Evolutionary conservation across 495 filamentous ascomycete genomes (phyloP).

Genomic region (Penicillium subrubescens): DNA sequence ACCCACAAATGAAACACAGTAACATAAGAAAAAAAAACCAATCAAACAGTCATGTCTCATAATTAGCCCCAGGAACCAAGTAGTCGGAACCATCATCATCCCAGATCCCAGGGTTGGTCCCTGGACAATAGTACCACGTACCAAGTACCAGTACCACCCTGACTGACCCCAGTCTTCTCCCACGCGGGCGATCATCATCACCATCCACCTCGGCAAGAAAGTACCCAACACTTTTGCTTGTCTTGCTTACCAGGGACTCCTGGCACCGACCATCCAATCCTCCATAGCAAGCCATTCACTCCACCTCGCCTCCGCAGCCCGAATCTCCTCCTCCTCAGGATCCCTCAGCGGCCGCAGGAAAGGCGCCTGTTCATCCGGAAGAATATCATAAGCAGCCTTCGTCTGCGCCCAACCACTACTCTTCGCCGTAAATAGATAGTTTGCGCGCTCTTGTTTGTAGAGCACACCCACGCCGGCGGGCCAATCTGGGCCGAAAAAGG

Average conservation of each 20-base stretch:
- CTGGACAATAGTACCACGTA: neutral
- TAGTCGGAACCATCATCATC: neutral
- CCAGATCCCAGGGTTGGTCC: neutral
- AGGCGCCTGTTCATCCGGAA: slow-evolving; percentile 75
- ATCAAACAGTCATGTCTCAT: slow-evolving; percentile 30
- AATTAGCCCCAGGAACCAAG: slow-evolving; percentile 5
- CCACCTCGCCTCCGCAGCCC: slow-evolving; percentile 77
- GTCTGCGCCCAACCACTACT: slow-evolving; percentile 84
- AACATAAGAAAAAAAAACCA: slow-evolving; percentile 17
- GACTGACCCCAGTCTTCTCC: neutral
- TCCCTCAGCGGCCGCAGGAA: slow-evolving; percentile 78
- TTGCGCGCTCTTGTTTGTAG: slow-evolving; percentile 83
- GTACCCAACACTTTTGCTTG: neutral
- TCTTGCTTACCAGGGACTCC: slow-evolving; percentile 51
- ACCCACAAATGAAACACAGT: slow-evolving; percentile 15
- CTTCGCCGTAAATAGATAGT: slow-evolving; percentile 96
- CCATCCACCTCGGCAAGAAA: neutral
- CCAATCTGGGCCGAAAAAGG: slow-evolving; percentile 92
- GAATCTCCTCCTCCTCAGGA: slow-evolving; percentile 76
- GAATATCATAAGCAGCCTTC: slow-evolving; percentile 85
- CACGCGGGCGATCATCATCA: neutral
- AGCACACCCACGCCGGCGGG: slow-evolving; percentile 70
- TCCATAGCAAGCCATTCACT: slow-evolving; percentile 92
- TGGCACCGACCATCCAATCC: slow-evolving; percentile 87
- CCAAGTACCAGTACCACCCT: too few relatives aligned